Conservation (phyloP, 1,284 basidiomycete species). For the Tilletia indica region DNA sequence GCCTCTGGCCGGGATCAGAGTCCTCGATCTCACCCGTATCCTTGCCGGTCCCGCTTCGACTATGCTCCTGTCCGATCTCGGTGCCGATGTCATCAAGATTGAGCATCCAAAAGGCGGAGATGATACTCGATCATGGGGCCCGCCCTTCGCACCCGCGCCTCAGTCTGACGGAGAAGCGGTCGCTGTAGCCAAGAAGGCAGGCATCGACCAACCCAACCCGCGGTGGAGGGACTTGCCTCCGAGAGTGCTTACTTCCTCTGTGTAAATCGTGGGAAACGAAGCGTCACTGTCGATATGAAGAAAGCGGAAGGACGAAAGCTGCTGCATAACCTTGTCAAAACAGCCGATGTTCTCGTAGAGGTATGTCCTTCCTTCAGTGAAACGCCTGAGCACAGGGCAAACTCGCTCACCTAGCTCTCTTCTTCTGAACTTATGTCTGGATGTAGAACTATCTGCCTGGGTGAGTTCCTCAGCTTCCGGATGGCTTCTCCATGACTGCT, state of each 20-base stretch:
- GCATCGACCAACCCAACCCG: constrained; percentile 50
- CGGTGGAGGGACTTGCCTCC: constrained; percentile 63
- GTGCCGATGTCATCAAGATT: constrained; percentile 80
- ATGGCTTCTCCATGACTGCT: no score
- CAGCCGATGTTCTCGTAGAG: constrained; percentile 73
- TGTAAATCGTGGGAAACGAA: constrained; percentile 83
- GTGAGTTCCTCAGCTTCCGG: no score
- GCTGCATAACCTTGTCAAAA: constrained; percentile 69
- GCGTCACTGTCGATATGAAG: constrained; percentile 83
- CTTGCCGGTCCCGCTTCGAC: constrained; percentile 85
- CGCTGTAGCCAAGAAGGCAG: constrained; percentile 59
- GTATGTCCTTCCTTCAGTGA: background rate
- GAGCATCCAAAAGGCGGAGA: constrained; percentile 67
- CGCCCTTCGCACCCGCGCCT: constrained; percentile 33
- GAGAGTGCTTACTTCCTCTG: constrained; percentile 91
- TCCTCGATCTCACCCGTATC: constrained; percentile 83
- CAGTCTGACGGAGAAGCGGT: constrained; percentile 51
- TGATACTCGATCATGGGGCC: constrained; percentile 69
- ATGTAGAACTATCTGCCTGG: constrained; percentile 43
- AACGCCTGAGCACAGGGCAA: no score
- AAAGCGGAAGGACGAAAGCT: constrained; percentile 73
- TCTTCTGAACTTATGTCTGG: background rate
- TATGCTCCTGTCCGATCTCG: constrained; percentile 74
- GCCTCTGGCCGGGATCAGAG: constrained; percentile 73
- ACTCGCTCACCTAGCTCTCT: no score